Percentiles rank a stretch among this genome's conserved stretches.
These are phyloP conservation scores for Scheffersomyces parashehatae DNA, from an alignment of 1,139 yeast genomes.

Conservation along the genomic window DNA sequence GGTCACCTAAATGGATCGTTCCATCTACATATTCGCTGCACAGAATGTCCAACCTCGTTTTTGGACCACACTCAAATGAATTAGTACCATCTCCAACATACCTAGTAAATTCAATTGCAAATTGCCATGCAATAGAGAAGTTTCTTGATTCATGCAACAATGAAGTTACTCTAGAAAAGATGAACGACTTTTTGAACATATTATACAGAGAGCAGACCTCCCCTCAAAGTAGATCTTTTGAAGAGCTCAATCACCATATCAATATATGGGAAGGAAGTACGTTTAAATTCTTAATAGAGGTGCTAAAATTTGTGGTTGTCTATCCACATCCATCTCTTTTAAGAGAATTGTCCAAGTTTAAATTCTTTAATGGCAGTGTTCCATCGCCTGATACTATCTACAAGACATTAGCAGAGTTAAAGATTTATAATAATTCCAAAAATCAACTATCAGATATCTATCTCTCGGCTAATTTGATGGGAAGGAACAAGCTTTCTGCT, in stretches of 20 bases:
- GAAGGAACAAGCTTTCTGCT: constrained; percentile 19
- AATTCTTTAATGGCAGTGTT: constrained; percentile 11
- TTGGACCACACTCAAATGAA: constrained; percentile 27
- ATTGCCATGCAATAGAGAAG: constrained; percentile 16
- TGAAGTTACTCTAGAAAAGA: constrained; percentile 6
- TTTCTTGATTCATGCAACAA: constrained; percentile 14
- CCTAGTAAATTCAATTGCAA: constrained; percentile 26
- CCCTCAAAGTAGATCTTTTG: constrained; percentile 12
- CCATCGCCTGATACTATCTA: constrained; percentile 16
- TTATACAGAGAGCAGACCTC: constrained; percentile 13
- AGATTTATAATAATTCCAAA: constrained; percentile 24
- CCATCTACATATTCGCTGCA: constrained; percentile 15
- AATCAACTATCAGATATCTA: constrained; percentile 29
- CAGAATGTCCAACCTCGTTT: constrained; percentile 23
- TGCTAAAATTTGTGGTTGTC: constrained; percentile 30
- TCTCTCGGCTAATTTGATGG: constrained; percentile 32
- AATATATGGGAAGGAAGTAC: constrained; percentile 37
- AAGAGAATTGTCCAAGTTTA: constrained; percentile 13
- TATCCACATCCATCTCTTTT: constrained; percentile 36
- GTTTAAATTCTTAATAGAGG: constrained; percentile 24
- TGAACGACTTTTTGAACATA: constrained; percentile 16
- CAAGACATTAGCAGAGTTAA: constrained; percentile 19
- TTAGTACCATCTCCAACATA: constrained; percentile 22
- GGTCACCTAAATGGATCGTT: constrained; percentile 31
- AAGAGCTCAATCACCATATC: constrained; percentile 28